Evolutionary conservation across 192 early-diverging fungal species (phyloP), one percentile per base, ranked within the genome.

Genomic region (Umbelopsis vinacea): DNA sequence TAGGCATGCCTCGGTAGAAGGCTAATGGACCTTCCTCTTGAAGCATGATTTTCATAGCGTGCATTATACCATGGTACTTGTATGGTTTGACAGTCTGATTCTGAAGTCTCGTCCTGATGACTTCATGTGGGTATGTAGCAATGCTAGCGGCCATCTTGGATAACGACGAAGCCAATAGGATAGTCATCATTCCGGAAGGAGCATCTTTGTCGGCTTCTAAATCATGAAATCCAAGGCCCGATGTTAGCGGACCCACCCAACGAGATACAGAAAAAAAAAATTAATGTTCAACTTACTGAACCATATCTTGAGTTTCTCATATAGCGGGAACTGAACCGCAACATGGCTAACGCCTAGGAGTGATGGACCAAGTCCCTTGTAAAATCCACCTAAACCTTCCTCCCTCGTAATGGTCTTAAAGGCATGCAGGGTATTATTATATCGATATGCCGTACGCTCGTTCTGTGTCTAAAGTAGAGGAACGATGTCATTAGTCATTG

Each of bases 61-160:
- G 94, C 6, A 91, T 53, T 45, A 98, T 87, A n/a, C 95, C 95
- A 2, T 80, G 79, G 81, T 98, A 98, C 72, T 92, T 91, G 81
- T 76, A 86, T 60, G 91, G 90, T 52, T 83, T 75, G n/a, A 73
- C 77, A 14, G 85, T 73, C 78, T 97, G 95, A 57, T 94, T 96
- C 76, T 98, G 96, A 71, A 98, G 83, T 55, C 97, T 86, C 10
- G 97, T 98, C 66, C 97, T 86, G 60, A 98, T 90, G 46, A 93
- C 93, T 82, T 99, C 97, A 76, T 99, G 97, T 23, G 97, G 97
- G 72, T 99, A 99, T 17, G 97, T 97, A 7, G 89, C 89, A 29
- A 89, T 84, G 69, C 89, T 91, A 7, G 97, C 97, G 6, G 92
- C 85, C 89, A 96, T 92, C 76, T 99, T 99, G 14, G 96, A 94